Conservation (phyloP, 345 rosid genomes). For the Populus ilicifolia region DNA sequence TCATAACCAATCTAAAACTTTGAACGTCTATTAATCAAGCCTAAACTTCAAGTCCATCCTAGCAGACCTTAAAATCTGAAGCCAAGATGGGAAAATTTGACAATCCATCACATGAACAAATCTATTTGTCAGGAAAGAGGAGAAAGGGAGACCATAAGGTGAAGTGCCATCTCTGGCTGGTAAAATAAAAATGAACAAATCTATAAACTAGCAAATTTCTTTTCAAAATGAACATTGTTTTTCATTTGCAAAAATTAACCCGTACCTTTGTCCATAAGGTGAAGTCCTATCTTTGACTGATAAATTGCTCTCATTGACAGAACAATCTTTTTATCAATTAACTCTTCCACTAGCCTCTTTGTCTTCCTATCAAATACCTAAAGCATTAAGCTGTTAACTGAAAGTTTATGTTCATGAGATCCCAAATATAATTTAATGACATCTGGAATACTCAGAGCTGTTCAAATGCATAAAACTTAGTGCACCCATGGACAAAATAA, state of each 20-base stretch:
- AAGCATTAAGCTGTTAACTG: constrained; percentile 23
- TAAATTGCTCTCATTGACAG: constrained; percentile 92
- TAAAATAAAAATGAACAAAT: neutral
- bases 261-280: constrained; percentile 79
- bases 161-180: neutral
- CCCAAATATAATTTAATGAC: constrained; percentile 1
- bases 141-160: neutral
- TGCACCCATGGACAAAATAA: neutral
- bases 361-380: constrained; percentile 81
- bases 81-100: neutral
- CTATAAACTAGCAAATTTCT: neutral
- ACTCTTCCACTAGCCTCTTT: constrained; percentile 87
- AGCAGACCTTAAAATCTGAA: neutral
- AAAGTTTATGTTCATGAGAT: constrained; percentile 4
- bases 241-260: neutral
- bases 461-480: neutral
- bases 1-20: neutral
- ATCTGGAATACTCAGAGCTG: neutral
- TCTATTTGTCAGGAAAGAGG: neutral
- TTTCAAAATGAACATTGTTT: neutral
- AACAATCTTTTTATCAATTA: constrained; percentile 78
- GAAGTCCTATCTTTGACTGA: constrained; percentile 85
- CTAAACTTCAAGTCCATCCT: neutral
- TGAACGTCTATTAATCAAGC: neutral
- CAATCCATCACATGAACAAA: neutral